Base-by-base conservation (phyloP, 1,284 basidiomycete species). In the Fomitopsis pinicola region DNA sequence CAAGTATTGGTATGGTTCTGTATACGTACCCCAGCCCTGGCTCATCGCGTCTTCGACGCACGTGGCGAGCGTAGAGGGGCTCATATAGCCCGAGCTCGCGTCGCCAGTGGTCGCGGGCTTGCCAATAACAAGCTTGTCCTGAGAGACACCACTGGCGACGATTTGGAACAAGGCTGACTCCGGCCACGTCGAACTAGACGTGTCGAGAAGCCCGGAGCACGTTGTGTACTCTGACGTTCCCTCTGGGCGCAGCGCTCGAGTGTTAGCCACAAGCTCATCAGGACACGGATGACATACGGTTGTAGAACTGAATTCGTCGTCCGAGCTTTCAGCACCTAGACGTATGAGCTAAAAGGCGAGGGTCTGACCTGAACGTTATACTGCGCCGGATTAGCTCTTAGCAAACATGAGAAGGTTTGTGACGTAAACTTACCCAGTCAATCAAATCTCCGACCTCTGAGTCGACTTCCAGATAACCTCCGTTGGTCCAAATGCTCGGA, bases 391-490 rank as follows among this genome's bases (percentile, higher is more conserved):
- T 10, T 42, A 50, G 40, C 42, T 10, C 50, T 46, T 15, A 28
- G 44, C 35, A 35, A 46, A 35, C 62, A 6, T 40, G 38, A 10
- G 38, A 40, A 10, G 35, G 6, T 14, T 6, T 5, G 9, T 40
- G 2, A 15, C 9, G 55, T 50, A 33, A 4, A 61, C 73, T 19
- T 57, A 76, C 74, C 75, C 75, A 76, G 62, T 76, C 75, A 55
- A 76, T 76, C 55, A 75, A 66, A 64, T 70, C 78, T 19, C 88
- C 87, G 33, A 89, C 86, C 14, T 75, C 67, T 44, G 72, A 64
- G 71, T 89, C 71, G 26, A 86, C 81, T 55, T 74, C 79, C 36
- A 87, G 76, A 70, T 89, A 89, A n/a, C 82, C 87, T 59, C 87
- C 87, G 30, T 82, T 83, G 28, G 78, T 75, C 75, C 78, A 85